phyloP scores from a whole-genome alignment of 1,284 basidiomycete species.

The Moniliella sp. region DNA sequence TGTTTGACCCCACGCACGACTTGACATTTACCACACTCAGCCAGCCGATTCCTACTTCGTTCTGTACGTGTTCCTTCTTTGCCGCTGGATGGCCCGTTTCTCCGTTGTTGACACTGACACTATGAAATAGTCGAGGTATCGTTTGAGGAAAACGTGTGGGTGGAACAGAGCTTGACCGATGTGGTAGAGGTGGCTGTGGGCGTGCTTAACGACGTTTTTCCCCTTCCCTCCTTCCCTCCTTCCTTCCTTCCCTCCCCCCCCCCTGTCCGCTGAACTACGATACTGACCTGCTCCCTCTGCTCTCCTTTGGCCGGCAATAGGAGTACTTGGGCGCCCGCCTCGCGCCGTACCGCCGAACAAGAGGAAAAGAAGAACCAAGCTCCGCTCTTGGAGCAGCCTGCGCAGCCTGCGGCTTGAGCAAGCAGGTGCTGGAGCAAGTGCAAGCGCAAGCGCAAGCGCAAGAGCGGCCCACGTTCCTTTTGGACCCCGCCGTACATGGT shows the following conservation, averaged over 20 bases:
- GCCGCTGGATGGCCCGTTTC: not conserved
- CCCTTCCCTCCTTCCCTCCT: not conserved
- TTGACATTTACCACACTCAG: constrained; percentile 22
- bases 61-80: constrained; percentile 11
- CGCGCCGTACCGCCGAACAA: no score
- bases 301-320: not conserved
- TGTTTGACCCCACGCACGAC: constrained; percentile 21
- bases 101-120: constrained; percentile 1
- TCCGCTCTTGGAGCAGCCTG: no score
- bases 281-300: not conserved
- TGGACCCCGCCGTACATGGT: no score
- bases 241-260: not conserved
- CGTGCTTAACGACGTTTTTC: constrained; percentile 11
- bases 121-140: constrained; percentile 23
- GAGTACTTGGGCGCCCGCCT: not conserved
- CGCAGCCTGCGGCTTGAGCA: no score
- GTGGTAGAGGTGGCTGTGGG: constrained; percentile 21
- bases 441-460: no score
- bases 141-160: constrained; percentile 26
- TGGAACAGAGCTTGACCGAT: constrained; percentile 26
- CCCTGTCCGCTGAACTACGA: not conserved
- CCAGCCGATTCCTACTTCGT: constrained; percentile 20
- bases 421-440: no score
- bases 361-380: no score
- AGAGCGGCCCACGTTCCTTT: no score